Evolutionary conservation across 2,329 filamentous ascomycete species (phyloP), one percentile per base, ranked within the genome.

Genomic region (Dactylella cylindrospora): DNA sequence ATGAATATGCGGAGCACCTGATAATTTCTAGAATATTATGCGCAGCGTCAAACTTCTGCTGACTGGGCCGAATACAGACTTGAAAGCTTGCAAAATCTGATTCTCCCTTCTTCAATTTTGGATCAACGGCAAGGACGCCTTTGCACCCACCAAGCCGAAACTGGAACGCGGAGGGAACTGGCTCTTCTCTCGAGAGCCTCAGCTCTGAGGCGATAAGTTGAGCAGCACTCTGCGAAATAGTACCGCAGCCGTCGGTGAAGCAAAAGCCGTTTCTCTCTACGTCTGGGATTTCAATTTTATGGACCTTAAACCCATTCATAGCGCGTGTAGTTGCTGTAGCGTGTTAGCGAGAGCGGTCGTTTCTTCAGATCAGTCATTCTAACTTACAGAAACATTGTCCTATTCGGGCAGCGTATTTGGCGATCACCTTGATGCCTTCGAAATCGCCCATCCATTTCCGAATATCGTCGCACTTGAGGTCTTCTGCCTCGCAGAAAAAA

Each of bases 101-200:
- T 25, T 51, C 54, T 1, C 29, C 41, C 15, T 0, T 79, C 79
- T 61, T 79, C 79, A 7, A 84, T 80, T 3, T 84, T 79, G 0
- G 86, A 81, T 73, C 88, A 91, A 89, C 78, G 0, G 84, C 82
- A 13, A 98, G 77, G 10, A 98, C 84, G 0, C 93, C 93, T 74
- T 98, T 98, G 74, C 84, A 90, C 1, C 93, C 93, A 6, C 88
- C 90, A 68, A 96, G 82, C 5, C 93, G 86, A 69, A 97, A 95
- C 68, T 98, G 93, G 66, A 88, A 91, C 0, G 88, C 86, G 0
- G 90, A 95, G 0, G 93, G 90, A 3, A 81, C 75, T 3, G 79
- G 73, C 1, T 77, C 73, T 1, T 79, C 73, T 9, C 78, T 77
- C 15, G 77, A 74, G 23, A 90, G 71, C 0, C 79, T 79, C 62